Evolutionary conservation across 2,329 filamentous ascomycete species (phyloP), one percentile per base, ranked within the genome.

Genomic region (Alternaria burnsii): DNA sequence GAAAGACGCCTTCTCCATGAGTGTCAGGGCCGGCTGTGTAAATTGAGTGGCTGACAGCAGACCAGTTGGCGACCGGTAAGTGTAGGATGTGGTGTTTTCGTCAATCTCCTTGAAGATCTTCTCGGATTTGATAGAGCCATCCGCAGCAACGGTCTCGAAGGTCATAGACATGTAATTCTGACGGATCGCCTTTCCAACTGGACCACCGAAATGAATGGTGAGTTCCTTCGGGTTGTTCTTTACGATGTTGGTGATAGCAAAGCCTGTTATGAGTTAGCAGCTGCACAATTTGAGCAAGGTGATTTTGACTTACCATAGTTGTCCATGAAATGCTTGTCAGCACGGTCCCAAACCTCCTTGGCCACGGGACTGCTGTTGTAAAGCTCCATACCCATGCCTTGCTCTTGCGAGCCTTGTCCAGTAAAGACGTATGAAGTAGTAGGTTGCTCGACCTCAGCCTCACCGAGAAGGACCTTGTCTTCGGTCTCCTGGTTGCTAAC

Each of bases 91-190:
- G 2, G 94, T 98, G 76, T 86, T 90, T 82, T 98, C 95, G 73
- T 91, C 88, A 72, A 99, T 94, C 74, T 97, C 94, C 85, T 99
- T 98, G 87, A 99, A 99, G 77, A 99, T 99, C 82, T 94, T 97
- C 85, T 99, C 95, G 0, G 95, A 97, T 82, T 97, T 98, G 83
- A 97, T 93, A 36, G 88, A 88, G 26, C 95, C 95, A 78, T 99
- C 95, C 2, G 92, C 84, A 60, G 91, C 91, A 54, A 99, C 93
- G n/a, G 94, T 96, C 84, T 99, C 95, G 81, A 98, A 99, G 48
- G 94, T 98, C 95, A 99, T 99, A 61, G 94, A 90, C 91, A 98
- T 98, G 85, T 99, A 99, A 82, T 99, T 99, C 77, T 97, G 91
- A 65, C 95, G 93, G 71, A 99, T 99, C 52, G 93, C 93, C 83